phyloP scores from a whole-genome alignment of 2,329 filamentous ascomycete species.

The Xylariaceae sp. region DNA sequence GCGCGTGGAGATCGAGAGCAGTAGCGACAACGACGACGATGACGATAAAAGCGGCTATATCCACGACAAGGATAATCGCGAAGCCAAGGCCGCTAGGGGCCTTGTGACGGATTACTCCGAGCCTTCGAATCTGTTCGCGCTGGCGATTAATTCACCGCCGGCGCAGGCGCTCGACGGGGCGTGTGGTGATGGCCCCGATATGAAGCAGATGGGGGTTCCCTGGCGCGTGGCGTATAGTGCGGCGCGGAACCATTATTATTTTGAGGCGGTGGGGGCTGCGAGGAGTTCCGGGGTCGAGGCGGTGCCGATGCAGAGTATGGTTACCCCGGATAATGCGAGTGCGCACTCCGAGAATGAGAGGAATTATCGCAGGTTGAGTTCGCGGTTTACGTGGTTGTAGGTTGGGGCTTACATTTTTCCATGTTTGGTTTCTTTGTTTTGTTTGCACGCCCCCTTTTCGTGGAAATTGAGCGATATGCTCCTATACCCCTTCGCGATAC shows the following conservation, averaged over 20 bases:
- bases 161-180: constrained; percentile 25
- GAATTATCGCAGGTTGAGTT: constrained; percentile 26
- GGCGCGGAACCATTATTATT: constrained; percentile 29
- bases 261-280: constrained; percentile 19
- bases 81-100: constrained; percentile 15
- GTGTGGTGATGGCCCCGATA: constrained; percentile 28
- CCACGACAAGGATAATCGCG: not conserved
- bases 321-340: not conserved
- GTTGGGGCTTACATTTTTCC: not conserved
- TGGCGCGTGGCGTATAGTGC: constrained; percentile 27
- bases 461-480: too few species aligned
- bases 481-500: too few species aligned
- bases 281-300: too few species aligned
- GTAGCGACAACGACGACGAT: constrained; percentile 2
- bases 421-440: not conserved
- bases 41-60: not conserved
- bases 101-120: constrained; percentile 76
- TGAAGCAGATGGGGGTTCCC: constrained; percentile 20
- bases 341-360: not conserved
- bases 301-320: not conserved
- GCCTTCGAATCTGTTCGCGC: constrained; percentile 66
- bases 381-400: constrained; percentile 20
- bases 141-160: constrained; percentile 56
- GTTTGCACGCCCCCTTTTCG: not conserved
- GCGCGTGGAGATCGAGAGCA: not conserved